Evolutionary conservation across 805 yeast species (phyloP).

Genomic region (Metschnikowia henanensis): DNA sequence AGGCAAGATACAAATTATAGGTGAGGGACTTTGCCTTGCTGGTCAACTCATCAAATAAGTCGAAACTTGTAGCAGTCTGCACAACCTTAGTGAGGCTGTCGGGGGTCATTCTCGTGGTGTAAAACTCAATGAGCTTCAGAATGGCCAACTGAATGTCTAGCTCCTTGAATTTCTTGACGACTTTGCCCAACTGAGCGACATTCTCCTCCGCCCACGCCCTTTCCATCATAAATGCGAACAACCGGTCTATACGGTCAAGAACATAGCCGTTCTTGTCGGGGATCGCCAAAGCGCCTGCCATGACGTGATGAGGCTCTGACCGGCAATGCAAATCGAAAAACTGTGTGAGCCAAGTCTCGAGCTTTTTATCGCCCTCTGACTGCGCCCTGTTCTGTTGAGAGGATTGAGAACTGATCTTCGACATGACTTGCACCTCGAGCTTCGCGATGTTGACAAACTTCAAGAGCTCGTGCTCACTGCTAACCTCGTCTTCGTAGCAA

Average conservation of each 20-base stretch:
- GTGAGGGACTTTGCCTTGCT: conserved; percentile 27
- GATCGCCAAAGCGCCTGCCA: conserved; percentile 53
- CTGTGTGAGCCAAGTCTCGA: conserved; percentile 40
- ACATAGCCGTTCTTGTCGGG: conserved; percentile 43
- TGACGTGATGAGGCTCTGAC: conserved; percentile 63
- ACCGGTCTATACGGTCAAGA: conserved; percentile 43
- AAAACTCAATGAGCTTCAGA: conserved; percentile 32
- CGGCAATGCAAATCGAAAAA: conserved; percentile 43
- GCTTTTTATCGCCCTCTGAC: conserved; percentile 55
- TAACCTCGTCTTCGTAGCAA: conserved; percentile 44
- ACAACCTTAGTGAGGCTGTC: conserved; percentile 31
- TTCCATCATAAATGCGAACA: conserved; percentile 41
- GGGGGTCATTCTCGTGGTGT: conserved; percentile 26
- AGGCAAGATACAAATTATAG: conserved; percentile 28
- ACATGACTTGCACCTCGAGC: conserved; percentile 59
- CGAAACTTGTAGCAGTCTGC: conserved; percentile 24
- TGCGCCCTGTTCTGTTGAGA: conserved; percentile 36
- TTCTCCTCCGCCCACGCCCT: conserved; percentile 22
- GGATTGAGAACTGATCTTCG: conserved; percentile 46
- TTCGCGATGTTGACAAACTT: conserved; percentile 57
- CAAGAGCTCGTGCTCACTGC: conserved; percentile 39
- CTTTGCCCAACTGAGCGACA: conserved; percentile 26
- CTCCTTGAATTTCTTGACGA: conserved; percentile 31
- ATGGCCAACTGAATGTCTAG: conserved; percentile 30
- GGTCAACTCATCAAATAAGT: conserved; percentile 28